A percentile compares a stretch with the other conserved stretches of the same genome.
Conservation (phyloP, 176 grass and related monocot species). For the Avena sativa region DNA sequence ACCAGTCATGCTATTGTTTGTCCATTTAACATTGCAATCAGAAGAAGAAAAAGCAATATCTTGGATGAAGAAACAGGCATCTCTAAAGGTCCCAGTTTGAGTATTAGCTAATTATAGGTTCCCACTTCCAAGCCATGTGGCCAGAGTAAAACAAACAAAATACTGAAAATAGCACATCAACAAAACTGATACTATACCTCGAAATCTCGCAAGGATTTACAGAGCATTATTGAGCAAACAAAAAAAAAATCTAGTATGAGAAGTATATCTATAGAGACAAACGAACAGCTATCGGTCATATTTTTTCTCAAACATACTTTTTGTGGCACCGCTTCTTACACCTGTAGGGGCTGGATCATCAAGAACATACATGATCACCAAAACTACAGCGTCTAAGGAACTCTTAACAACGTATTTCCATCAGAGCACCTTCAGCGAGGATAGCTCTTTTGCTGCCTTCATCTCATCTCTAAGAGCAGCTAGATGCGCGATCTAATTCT, state of each 20-base stretch:
- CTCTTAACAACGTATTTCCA: conserved; percentile 33
- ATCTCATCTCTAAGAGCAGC: conserved; percentile 33
- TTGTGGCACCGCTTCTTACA: conserved; percentile 41
- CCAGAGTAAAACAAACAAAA: neutral
- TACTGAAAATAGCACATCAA: neutral
- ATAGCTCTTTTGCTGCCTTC: neutral
- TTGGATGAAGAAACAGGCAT: neutral
- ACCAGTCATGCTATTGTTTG: neutral
- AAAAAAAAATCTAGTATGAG: conserved; percentile 38
- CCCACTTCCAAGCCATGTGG: conserved; percentile 8
- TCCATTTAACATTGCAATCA: neutral
- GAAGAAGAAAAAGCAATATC: neutral
- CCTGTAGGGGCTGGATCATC: conserved; percentile 49
- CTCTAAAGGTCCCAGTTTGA: neutral
- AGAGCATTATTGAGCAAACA: conserved; percentile 51
- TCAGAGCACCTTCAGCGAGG: conserved; percentile 37
- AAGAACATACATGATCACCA: conserved; percentile 42
- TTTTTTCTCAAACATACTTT: conserved; percentile 32
- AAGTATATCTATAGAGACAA: conserved; percentile 54
- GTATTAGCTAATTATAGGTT: conserved; percentile 9
- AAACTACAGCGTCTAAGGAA: conserved; percentile 18
- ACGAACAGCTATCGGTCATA: conserved; percentile 18
- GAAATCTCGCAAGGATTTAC: conserved; percentile 50
- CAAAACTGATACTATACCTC: conserved; percentile 39
- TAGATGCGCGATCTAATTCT: conserved; percentile 40